Percentiles rank a stretch among this genome's conserved stretches.
These are phyloP conservation scores for Naganishia sp. DNA, from an alignment of 1,284 basidiomycete species.

Conservation along the genomic window DNA sequence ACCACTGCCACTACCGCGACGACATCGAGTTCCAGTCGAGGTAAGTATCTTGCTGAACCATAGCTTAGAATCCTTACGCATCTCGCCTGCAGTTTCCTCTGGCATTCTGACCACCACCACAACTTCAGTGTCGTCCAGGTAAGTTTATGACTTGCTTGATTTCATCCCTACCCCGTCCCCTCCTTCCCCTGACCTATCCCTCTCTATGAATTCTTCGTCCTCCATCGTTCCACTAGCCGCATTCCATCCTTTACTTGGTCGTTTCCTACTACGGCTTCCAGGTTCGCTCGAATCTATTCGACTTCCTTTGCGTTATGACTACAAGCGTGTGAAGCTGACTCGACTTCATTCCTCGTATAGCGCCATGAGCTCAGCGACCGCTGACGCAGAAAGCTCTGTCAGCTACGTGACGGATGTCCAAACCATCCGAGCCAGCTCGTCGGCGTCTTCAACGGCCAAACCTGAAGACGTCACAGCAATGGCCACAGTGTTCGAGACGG, in stretches of 20 bases:
- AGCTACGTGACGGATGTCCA: constrained; percentile 27
- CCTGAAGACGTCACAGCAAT: constrained; percentile 5
- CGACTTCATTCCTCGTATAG: not conserved
- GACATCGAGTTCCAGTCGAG: not conserved
- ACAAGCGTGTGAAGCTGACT: not conserved
- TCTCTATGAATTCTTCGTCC: not conserved
- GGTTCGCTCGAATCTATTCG: constrained; percentile 8
- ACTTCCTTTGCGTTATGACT: not conserved
- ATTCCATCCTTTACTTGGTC: constrained; percentile 8
- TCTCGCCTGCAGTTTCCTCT: not conserved
- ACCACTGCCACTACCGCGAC: not conserved
- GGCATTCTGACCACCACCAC: not conserved
- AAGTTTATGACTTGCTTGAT: not conserved
- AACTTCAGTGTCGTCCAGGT: constrained; percentile 13
- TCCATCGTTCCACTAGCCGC: not conserved
- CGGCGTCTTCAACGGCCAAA: not conserved
- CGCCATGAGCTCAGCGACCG: constrained; percentile 14
- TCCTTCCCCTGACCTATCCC: not conserved
- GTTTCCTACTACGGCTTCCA: constrained; percentile 1
- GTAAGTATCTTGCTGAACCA: not conserved
- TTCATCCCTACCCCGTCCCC: not conserved
- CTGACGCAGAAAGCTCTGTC: constrained; percentile 28
- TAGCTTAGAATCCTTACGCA: not conserved
- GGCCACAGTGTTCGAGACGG: constrained; percentile 23
- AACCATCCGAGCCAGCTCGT: constrained; percentile 13